phyloP scores from a whole-genome alignment of 352 stramenopile species.

The Globisporangium emineosum region DNA sequence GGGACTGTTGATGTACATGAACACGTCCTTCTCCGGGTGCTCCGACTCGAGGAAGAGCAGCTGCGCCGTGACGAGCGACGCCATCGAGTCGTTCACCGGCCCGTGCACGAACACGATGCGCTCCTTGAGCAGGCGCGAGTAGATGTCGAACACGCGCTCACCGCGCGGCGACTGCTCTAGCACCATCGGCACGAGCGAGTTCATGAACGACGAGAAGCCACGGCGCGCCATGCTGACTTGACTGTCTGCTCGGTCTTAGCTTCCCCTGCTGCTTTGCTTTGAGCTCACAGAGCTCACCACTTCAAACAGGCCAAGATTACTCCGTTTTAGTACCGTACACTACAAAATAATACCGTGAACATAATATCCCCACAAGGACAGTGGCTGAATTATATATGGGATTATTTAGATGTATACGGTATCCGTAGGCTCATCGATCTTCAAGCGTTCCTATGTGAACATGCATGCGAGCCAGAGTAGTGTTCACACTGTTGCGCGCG shows the following conservation, averaged over 20 bases:
- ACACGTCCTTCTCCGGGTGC: conserved; percentile 96
- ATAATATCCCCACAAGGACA: not conserved
- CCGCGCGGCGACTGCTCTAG: conserved; percentile 91
- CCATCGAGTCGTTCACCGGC: conserved; percentile 88
- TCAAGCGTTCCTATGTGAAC: not conserved
- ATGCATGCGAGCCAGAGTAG: not conserved
- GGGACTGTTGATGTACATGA: conserved; percentile 99
- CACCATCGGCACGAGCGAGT: conserved; percentile 91
- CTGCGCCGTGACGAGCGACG: conserved; percentile 80
- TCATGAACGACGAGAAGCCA: conserved; percentile 53
- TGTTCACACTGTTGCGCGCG: not conserved
- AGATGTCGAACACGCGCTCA: conserved; percentile 98
- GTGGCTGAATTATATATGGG: not conserved
- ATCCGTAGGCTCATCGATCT: not conserved
- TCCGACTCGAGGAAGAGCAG: conserved; percentile 96
- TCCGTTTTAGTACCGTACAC: not conserved
- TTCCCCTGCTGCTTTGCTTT: not conserved
- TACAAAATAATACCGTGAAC: not conserved
- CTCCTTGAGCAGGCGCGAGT: conserved; percentile 96
- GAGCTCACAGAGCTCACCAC: not conserved
- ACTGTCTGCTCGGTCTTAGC: not conserved
- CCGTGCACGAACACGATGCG: conserved; percentile 97
- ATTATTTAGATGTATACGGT: not conserved
- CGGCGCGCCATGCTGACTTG: conserved; percentile 23
- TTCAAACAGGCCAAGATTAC: conserved; percentile 4